Evolutionary conservation across 2,329 filamentous ascomycete genomes (phyloP).

Genomic region (Aspergillus sp.): DNA sequence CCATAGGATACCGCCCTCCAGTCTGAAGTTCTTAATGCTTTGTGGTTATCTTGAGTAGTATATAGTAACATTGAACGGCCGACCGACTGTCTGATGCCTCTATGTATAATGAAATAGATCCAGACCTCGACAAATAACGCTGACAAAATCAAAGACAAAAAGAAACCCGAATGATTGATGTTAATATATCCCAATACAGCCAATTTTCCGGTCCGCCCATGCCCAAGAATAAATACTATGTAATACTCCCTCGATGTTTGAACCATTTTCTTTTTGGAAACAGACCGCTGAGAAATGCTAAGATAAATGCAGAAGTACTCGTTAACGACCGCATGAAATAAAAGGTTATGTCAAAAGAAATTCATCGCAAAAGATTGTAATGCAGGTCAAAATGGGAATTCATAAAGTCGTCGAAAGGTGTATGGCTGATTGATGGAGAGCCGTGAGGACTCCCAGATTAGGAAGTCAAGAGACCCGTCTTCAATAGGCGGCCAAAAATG

Average conservation of each 20-base stretch:
- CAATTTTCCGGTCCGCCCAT: conserved; percentile 19
- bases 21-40: neutral
- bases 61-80: neutral
- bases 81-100: conserved; percentile 3
- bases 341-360: conserved; percentile 13
- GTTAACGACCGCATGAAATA: conserved; percentile 8
- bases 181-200: conserved; percentile 15
- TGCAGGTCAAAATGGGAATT: conserved; percentile 15
- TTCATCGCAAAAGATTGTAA: conserved; percentile 15
- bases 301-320: conserved; percentile 15
- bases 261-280: conserved; percentile 13
- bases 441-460: conserved; percentile 6
- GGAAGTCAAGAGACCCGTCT: neutral
- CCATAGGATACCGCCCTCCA: too few relatives aligned
- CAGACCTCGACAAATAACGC: conserved; percentile 8
- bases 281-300: conserved; percentile 28
- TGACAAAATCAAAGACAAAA: conserved; percentile 10
- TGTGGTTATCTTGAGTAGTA: neutral
- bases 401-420: conserved; percentile 29
- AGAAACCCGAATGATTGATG: conserved; percentile 13
- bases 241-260: conserved; percentile 20
- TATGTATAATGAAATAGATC: conserved; percentile 13
- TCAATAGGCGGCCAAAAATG: neutral
- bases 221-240: conserved; percentile 12
- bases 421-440: conserved; percentile 13